Percentiles rank a stretch among this genome's conserved stretches.
Conservation (phyloP, 345 rosid genomes). For the Aethionema arabicum region DNA sequence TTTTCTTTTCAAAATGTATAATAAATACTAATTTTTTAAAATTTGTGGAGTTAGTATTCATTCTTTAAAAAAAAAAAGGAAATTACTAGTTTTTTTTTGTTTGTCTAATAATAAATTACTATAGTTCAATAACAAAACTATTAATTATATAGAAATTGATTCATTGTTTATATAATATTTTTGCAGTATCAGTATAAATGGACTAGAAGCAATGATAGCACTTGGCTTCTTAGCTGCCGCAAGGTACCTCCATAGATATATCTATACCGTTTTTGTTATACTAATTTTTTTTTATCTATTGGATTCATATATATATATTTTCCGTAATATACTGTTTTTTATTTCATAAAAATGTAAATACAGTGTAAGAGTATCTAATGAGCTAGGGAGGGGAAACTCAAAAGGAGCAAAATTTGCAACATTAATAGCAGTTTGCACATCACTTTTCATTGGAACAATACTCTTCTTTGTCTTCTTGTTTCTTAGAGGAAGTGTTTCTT, state of each 20-base stretch:
- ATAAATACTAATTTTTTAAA: too few relatives aligned
- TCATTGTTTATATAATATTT: not conserved
- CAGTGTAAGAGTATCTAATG: slow-evolving; percentile 84
- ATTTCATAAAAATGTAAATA: not conserved
- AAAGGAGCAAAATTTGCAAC: slow-evolving; percentile 59
- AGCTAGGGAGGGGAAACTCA: slow-evolving; percentile 69
- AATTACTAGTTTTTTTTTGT: too few relatives aligned
- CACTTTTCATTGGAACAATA: slow-evolving; percentile 48
- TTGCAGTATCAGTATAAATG: slow-evolving; percentile 68
- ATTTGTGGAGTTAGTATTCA: too few relatives aligned
- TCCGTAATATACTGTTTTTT: not conserved
- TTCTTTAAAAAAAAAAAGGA: too few relatives aligned
- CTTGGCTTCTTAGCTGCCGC: slow-evolving; percentile 79
- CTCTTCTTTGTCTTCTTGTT: slow-evolving; percentile 52
- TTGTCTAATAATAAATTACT: too few relatives aligned
- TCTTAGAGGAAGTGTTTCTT: slow-evolving; percentile 56
- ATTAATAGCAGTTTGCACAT: slow-evolving; percentile 39
- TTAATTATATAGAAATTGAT: too few relatives aligned
- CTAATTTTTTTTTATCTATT: not conserved
- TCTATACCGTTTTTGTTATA: too few relatives aligned
- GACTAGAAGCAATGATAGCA: slow-evolving; percentile 79
- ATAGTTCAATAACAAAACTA: too few relatives aligned
- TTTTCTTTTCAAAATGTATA: too few relatives aligned
- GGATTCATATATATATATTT: not conserved
- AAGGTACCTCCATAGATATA: slow-evolving; percentile 33